These are phyloP conservation scores for Sclerospora graminicola DNA, from an alignment of 352 stramenopile genomes.

Conservation along the genomic window DNA sequence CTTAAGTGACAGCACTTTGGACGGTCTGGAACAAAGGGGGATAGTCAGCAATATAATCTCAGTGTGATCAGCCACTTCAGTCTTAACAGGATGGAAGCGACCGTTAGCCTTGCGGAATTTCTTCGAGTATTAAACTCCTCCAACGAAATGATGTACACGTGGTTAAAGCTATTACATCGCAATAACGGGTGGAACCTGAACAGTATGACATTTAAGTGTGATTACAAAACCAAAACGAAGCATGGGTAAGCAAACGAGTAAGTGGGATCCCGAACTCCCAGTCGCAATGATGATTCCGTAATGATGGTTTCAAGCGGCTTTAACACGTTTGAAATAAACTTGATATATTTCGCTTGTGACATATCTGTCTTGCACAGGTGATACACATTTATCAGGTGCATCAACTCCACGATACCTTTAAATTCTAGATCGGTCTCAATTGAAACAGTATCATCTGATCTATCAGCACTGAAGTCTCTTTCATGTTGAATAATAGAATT, in stretches of 20 bases:
- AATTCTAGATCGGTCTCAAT: slow-evolving; percentile 69
- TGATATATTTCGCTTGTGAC: slow-evolving; percentile 8
- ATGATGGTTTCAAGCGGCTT: slow-evolving; percentile 40
- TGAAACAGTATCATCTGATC: slow-evolving; percentile 69
- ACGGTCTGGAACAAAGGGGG: slow-evolving; percentile 50
- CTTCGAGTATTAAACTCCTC: slow-evolving; percentile 65
- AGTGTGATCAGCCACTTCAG: slow-evolving; percentile 35
- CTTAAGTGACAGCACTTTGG: slow-evolving; percentile 44
- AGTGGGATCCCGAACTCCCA: slow-evolving; percentile 48
- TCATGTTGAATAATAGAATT: slow-evolving; percentile 76
- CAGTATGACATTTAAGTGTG: slow-evolving; percentile 53
- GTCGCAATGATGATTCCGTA: slow-evolving; percentile 32
- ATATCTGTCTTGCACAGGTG: slow-evolving; percentile 13
- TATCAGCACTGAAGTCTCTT: slow-evolving; percentile 52
- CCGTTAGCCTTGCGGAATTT: slow-evolving; percentile 39
- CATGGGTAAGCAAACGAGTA: slow-evolving; percentile 64
- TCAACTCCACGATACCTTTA: slow-evolving; percentile 37
- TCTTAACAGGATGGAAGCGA: slow-evolving; percentile 2
- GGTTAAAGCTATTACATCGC: slow-evolving; percentile 70
- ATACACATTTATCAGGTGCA: slow-evolving; percentile 51
- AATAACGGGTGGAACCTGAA: slow-evolving; percentile 72
- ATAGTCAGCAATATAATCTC: slow-evolving; percentile 32
- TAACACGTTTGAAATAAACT: slow-evolving; percentile 28
- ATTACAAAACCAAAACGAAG: slow-evolving; percentile 46
- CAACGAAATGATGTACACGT: slow-evolving; percentile 56